Percentiles rank a stretch among this genome's conserved stretches.
phyloP scores from a whole-genome alignment of 176 grass and related monocot genomes.

The Puya raimondii region DNA sequence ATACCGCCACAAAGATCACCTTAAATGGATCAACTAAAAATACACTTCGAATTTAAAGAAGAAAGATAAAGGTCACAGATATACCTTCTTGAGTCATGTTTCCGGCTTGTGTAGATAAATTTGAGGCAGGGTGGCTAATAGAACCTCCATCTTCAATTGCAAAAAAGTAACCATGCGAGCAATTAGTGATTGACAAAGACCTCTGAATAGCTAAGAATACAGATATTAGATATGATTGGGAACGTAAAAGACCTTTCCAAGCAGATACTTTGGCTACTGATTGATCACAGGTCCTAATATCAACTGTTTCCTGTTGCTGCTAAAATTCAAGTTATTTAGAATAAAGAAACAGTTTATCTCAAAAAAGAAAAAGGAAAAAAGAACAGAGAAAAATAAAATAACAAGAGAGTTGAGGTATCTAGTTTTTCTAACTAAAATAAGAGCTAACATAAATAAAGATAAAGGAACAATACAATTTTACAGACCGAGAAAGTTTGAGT shows the following conservation, averaged over 20 bases:
- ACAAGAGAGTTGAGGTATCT: not conserved
- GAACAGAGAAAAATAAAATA: not conserved
- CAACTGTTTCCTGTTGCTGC: conserved; percentile 56
- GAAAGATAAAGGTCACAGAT: not conserved
- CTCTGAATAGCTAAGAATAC: not conserved
- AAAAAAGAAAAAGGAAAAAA: conserved; percentile 4
- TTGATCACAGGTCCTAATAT: conserved; percentile 74
- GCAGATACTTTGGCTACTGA: conserved; percentile 36
- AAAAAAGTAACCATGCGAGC: conserved; percentile 8
- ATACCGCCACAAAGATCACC: conserved; percentile 23
- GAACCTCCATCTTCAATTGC: conserved; percentile 42
- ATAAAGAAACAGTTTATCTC: conserved; percentile 8
- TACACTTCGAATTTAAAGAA: not conserved
- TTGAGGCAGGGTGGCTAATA: conserved; percentile 19
- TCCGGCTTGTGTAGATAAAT: conserved; percentile 24
- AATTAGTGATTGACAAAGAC: not conserved
- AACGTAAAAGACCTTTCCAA: conserved; percentile 39
- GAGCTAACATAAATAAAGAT: not conserved
- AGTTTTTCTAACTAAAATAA: too few relatives aligned
- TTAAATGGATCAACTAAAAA: conserved; percentile 15
- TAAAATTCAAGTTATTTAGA: not conserved
- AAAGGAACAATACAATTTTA: not conserved
- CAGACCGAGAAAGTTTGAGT: conserved; percentile 8
- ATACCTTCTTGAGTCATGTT: conserved; percentile 52
- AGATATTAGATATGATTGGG: not conserved